Base-by-base conservation (phyloP, 768 basidiomycete genomes). In the Phylloporus sp. region DNA sequence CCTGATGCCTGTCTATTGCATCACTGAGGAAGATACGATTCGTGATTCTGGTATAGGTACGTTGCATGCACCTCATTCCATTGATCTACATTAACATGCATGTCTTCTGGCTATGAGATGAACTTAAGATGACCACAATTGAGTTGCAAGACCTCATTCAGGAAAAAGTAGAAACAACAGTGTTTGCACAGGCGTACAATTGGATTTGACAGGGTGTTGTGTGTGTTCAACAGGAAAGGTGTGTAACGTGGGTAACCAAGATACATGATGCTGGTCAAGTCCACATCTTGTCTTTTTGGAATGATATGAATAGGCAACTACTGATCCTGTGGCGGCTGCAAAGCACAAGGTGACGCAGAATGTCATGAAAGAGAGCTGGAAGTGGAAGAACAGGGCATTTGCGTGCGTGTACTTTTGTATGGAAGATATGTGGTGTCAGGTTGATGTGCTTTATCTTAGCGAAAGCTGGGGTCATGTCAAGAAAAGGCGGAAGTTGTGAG, bases 91-190 rank as follows among this genome's bases (percentile, higher is more conserved):
- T 20, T 22, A 26, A 34, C 39, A 13, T 39, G 47, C 12, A 16
- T 10, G 7, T 23, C 12, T 12, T 16, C 9, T 18, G 12, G 11
- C 26, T n/a, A 42, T 8, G 42, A 95, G 95, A 87, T 36, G 92
- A 95, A 45, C 73, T 98, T 18, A 90, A 91, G 66, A 81, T 80
- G 1, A 76, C 91, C 0, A 85, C 89, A 2, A 72, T 78, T 11
- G 95, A 99, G 68, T 72, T 97, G 22, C 87, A 91, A 55, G 92
- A 94, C 50, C 80, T 97, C 6, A 72, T 99, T 4, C 95, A 94
- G 65, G 68, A 71, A 41, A 92, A 91, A 77, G 86, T 97, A 39
- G 94, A 95, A 28, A 81, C 84, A n/a, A 88, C 88, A 8, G 82
- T 80, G 59, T 98, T 97, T 68, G 81, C 93, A 1, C 67, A 69